Evolutionary conservation across 1,284 basidiomycete genomes (phyloP), one percentile per base, ranked within the genome.

Genomic region (Cryptococcus jaspeensis): DNA sequence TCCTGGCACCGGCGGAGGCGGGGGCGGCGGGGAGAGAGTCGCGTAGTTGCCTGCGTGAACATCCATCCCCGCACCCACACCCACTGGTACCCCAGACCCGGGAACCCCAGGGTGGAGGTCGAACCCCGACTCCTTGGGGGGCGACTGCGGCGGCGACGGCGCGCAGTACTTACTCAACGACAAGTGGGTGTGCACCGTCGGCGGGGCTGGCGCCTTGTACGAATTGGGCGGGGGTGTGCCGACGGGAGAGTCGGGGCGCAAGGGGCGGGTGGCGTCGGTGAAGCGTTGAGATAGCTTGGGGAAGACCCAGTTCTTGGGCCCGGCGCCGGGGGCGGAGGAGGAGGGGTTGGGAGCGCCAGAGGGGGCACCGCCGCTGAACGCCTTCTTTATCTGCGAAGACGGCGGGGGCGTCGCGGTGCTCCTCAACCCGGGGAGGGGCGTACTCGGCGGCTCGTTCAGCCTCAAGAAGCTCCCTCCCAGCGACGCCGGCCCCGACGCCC

Each of bases 61-160:
- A 22, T 61, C 62, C 65, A 69, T 69, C n/a, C n/a, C n/a, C n/a
- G n/a, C n/a, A n/a, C n/a, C n/a, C n/a, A n/a, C n/a, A n/a, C n/a
- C n/a, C n/a, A n/a, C n/a, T n/a, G n/a, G n/a, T n/a, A n/a, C n/a
- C n/a, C n/a, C n/a, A n/a, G n/a, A n/a, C n/a, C n/a, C n/a, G n/a
- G n/a, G n/a, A n/a, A n/a, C n/a, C n/a, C n/a, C n/a, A n/a, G n/a
- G n/a, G n/a, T n/a, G n/a, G n/a, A n/a, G n/a, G n/a, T n/a, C n/a
- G n/a, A n/a, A n/a, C n/a, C n/a, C 23, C 15, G 36, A 37, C 16
- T 60, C 65, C 57, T 68, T 70, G 5, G 71, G 64, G 6, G 76
- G 74, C 9, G 76, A 76, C n/a, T 62, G 61, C 1, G 74, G 75
- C 13, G 75, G 74, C 2, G 74, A 74, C 11, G 76, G 76, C 1